Conservation (phyloP, 768 basidiomycete genomes). For the Russula griseocarnosa region DNA sequence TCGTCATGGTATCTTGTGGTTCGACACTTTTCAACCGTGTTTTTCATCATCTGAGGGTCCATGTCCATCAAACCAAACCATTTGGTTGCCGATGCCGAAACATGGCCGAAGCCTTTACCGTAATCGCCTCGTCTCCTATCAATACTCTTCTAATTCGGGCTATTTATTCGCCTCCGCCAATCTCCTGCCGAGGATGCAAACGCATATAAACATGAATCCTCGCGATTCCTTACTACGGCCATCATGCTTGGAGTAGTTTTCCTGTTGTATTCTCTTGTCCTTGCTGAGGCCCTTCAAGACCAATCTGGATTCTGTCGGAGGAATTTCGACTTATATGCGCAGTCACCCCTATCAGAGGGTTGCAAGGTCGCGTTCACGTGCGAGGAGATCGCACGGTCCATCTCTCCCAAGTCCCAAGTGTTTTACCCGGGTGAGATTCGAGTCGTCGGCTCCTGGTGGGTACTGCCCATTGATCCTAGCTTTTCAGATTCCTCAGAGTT, state of each 20-base stretch:
- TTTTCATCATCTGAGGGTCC: not conserved
- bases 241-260: not conserved
- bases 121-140: not conserved
- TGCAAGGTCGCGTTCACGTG: not conserved
- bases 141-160: not conserved
- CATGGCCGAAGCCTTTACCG: not conserved
- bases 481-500: conserved; percentile 17
- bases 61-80: not conserved
- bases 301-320: not conserved
- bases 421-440: conserved; percentile 9
- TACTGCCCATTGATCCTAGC: not conserved
- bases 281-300: not conserved
- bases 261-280: not conserved
- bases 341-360: not conserved
- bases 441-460: too few species aligned
- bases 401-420: conserved; percentile 10
- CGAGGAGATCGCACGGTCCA: not conserved
- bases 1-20: not conserved
- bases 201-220: not conserved
- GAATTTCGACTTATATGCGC: not conserved
- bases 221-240: not conserved
- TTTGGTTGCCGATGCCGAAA: not conserved
- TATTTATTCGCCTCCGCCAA: not conserved
- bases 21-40: too few species aligned
- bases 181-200: not conserved